phyloP scores from a whole-genome alignment of 805 yeast genomes.

The Candida sanyiensis region DNA sequence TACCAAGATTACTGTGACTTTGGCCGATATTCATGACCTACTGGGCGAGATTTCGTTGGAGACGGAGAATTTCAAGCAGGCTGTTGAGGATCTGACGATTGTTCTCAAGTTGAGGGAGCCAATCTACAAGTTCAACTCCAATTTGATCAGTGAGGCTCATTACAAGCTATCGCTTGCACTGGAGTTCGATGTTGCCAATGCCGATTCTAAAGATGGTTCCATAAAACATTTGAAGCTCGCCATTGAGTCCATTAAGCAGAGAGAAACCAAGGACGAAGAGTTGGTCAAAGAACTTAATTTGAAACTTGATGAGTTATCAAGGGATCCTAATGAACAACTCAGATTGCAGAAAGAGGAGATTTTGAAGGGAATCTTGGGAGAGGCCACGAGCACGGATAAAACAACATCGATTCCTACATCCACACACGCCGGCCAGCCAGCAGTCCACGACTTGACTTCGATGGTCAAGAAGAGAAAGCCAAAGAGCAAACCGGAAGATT shows the following conservation, averaged over 20 bases:
- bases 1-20: conserved; percentile 39
- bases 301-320: conserved; percentile 49
- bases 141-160: conserved; percentile 69
- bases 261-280: conserved; percentile 38
- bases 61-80: conserved; percentile 79
- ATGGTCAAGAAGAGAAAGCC: conserved; percentile 53
- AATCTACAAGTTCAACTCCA: conserved; percentile 44
- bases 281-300: conserved; percentile 51
- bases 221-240: conserved; percentile 51
- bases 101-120: conserved; percentile 50
- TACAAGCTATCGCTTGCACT: conserved; percentile 75
- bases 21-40: conserved; percentile 71
- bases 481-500: conserved; percentile 10
- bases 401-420: conserved; percentile 19
- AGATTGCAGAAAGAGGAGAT: conserved; percentile 47
- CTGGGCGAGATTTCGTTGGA: conserved; percentile 89
- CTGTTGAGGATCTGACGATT: conserved; percentile 59
- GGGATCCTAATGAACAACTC: conserved; percentile 44
- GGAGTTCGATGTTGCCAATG: conserved; percentile 59
- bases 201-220: conserved; percentile 42
- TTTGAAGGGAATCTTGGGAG: conserved; percentile 53
- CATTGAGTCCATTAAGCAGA: conserved; percentile 38
- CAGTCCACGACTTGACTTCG: conserved; percentile 56
- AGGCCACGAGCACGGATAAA: conserved; percentile 27
- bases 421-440: conserved; percentile 24